These are phyloP conservation scores for Starmera caribaea DNA, from an alignment of 805 yeast species.

Conservation along the genomic window DNA sequence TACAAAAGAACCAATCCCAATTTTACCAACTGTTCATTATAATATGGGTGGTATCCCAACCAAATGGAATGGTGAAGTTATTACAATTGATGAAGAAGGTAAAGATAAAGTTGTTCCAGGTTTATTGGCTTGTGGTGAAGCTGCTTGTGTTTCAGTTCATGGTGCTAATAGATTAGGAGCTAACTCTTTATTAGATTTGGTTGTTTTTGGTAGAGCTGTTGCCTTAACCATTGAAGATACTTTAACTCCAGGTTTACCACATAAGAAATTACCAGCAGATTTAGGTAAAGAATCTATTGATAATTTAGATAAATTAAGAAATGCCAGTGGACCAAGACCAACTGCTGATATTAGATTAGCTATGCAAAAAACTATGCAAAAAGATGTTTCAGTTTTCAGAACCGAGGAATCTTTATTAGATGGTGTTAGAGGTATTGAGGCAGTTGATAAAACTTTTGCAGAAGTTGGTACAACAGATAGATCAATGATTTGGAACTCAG, in stretches of 20 bases:
- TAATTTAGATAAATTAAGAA: conserved; percentile 82
- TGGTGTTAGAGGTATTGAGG: conserved; percentile 74
- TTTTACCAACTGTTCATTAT: conserved; percentile 96
- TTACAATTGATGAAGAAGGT: conserved; percentile 75
- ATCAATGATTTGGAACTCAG: conserved; percentile 98
- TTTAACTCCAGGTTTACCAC: conserved; percentile 83
- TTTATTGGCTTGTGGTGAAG: conserved; percentile 95
- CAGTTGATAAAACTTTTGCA: conserved; percentile 62
- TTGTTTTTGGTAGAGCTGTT: conserved; percentile 97
- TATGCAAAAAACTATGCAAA: conserved; percentile 96
- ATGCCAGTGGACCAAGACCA: conserved; percentile 67
- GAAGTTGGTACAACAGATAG: conserved; percentile 86
- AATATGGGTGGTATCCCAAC: conserved; percentile 99
- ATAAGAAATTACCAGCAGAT: conserved; percentile 72
- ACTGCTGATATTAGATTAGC: conserved; percentile 85
- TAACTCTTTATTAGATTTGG: conserved; percentile 91
- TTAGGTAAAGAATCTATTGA: conserved; percentile 85
- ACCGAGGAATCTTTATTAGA: conserved; percentile 83
- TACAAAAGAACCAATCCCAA: conserved; percentile 98
- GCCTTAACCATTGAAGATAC: conserved; percentile 83
- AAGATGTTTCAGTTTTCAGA: conserved; percentile 95
- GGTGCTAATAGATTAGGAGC: conserved; percentile 99
- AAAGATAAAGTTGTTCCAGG: conserved; percentile 90
- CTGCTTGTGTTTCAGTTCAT: conserved; percentile 98
- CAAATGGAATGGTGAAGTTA: conserved; percentile 91